These are phyloP conservation scores for Arabidopsis lyrata DNA, from an alignment of 441 rosid species.

Conservation along the genomic window DNA sequence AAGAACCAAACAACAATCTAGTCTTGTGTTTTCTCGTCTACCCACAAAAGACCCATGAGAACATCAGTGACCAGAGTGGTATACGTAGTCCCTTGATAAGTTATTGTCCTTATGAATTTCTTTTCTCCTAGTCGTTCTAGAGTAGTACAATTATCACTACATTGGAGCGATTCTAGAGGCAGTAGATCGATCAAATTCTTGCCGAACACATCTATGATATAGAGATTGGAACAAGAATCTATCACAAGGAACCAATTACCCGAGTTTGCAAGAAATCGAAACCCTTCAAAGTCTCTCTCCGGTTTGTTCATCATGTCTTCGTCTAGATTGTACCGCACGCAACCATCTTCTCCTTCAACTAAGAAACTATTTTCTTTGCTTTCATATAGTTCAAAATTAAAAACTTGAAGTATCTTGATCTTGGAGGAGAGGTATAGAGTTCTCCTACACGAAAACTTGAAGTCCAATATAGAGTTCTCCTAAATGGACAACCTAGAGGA, in stretches of 20 bases:
- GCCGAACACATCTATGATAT: not conserved
- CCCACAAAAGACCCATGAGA: not conserved
- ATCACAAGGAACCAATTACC: not conserved
- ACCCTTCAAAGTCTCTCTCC: not conserved
- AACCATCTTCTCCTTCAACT: not conserved
- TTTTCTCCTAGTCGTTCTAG: not conserved
- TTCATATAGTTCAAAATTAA: no score
- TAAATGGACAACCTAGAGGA: no score
- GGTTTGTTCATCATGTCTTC: not conserved
- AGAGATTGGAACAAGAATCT: not conserved
- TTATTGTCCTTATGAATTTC: no score
- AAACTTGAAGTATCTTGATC: no score
- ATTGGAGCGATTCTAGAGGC: slow-evolving; percentile 16
- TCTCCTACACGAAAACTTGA: no score
- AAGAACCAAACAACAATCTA: no score
- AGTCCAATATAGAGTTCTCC: no score
- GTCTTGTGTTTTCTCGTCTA: not conserved
- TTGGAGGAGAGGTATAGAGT: no score
- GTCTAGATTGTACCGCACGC: not conserved
- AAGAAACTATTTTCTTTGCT: no score
- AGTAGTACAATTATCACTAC: no score
- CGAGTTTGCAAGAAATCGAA: not conserved
- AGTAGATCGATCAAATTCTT: not conserved
- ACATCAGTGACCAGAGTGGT: no score
- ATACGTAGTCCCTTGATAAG: no score